Conservation (phyloP, 1,284 basidiomycete species). For the Moniliella sp. region DNA sequence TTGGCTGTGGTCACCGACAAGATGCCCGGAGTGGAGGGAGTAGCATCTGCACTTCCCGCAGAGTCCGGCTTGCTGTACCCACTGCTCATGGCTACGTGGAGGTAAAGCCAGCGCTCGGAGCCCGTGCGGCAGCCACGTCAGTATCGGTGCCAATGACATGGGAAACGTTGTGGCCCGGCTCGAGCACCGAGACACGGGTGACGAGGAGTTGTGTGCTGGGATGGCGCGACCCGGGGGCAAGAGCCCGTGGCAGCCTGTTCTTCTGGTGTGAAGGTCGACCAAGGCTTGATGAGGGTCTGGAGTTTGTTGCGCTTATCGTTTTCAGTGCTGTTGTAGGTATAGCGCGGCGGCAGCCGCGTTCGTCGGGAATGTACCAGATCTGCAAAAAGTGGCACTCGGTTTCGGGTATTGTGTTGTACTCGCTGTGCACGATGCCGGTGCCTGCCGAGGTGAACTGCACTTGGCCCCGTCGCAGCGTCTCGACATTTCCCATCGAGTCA, state of each 20-base stretch:
- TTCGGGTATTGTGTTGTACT: constrained; percentile 49
- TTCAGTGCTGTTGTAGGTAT: constrained; percentile 10
- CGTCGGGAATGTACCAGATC: constrained; percentile 17
- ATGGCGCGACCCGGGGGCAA: constrained; percentile 7
- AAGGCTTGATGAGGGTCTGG: constrained; percentile 15
- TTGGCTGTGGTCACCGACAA: no score
- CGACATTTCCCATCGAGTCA: constrained; percentile 66
- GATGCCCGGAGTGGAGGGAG: no score
- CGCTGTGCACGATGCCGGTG: constrained; percentile 50
- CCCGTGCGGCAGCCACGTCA: no score
- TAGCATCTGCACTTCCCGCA: no score
- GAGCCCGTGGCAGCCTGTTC: constrained; percentile 7
- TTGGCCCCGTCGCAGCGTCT: constrained; percentile 64
- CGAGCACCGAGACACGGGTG: constrained; percentile 9
- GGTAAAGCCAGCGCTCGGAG: no score
- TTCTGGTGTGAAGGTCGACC: constrained; percentile 1
- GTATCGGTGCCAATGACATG: constrained; percentile 12
- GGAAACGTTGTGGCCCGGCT: constrained; percentile 4
- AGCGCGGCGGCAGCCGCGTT: constrained; percentile 6
- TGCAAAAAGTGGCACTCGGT: constrained; percentile 31
- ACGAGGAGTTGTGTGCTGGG: constrained; percentile 11
- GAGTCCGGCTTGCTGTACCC: no score
- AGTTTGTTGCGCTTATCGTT: constrained; percentile 10
- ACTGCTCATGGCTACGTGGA: no score
- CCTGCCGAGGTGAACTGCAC: constrained; percentile 76